Base-by-base conservation (phyloP, 2,329 filamentous ascomycete genomes). In the Sporothrix protearum region DNA sequence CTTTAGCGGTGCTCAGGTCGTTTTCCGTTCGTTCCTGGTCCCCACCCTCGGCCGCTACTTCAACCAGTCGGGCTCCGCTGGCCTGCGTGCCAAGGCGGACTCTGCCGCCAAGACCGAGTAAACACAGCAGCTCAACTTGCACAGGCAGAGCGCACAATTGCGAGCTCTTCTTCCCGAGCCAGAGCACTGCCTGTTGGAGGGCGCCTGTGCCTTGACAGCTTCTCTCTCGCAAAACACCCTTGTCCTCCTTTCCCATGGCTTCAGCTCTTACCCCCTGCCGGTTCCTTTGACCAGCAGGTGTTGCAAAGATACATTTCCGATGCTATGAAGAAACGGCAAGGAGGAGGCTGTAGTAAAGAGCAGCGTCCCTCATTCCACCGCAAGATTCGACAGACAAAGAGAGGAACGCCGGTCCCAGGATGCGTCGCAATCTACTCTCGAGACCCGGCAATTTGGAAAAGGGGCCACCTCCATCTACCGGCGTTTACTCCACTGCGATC, bases 11-110 rank as follows among this genome's bases (percentile, higher is more conserved):
- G 95, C 96, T 79, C 94, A 98, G 83, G 84, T 98, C 80, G 87
- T 99, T 85, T 99, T 98, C 92, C 92, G 93, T 83, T 97, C 94
- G 75, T 93, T 98, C 88, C 84, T 99, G 81, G 89, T 92, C 80
- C 96, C 96, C 77, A 89, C 96, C 78, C 91, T 98, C 81, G 88
- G 93, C 81, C 93, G 94, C 83, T 96, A 97, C 90, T 99, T 98
- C 87, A 83, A 85, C 78, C 77, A 81, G 77, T 79, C 82, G 77
- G 87, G 87, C 79, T 92, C 92, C 74, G 93, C 94, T 81, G 92
- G 93, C 84, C 91, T 97, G 79, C 93, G 93, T 77, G 91, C 92
- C 78, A 93, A 96, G 88, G 93, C 91, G 81, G 93, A 95, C 79
- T 87, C 91, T 79, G 86, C 87, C 76, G 88, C 91, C 84, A 92